A percentile compares a stretch with the other conserved stretches of the same genome.
Conservation (phyloP, 371 early-diverging fungal species). For the Hamiltosporidium magnivora region DNA sequence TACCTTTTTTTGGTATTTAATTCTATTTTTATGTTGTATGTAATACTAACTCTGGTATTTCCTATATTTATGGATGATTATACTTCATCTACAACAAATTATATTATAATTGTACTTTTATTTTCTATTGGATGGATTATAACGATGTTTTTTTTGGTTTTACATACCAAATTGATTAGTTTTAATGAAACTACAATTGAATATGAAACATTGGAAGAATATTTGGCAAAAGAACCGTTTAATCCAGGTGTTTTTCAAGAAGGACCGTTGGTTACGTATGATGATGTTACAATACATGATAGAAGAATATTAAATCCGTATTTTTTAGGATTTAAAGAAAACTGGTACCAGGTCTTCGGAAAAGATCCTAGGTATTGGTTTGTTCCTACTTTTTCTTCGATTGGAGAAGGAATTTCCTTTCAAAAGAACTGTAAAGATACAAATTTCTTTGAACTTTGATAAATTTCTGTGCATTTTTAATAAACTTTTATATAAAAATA, state of each 20-base stretch:
- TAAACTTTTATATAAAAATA: too few species aligned
- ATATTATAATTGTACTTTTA: conserved; percentile 62
- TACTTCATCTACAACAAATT: conserved; percentile 20
- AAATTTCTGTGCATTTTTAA: too few species aligned
- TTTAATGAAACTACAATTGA: conserved; percentile 89
- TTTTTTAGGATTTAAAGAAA: conserved; percentile 67
- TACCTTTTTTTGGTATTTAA: conserved; percentile 49
- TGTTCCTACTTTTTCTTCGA: conserved; percentile 41
- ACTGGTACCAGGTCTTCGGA: conserved; percentile 67
- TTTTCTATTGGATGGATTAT: conserved; percentile 61
- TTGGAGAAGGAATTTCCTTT: conserved; percentile 51
- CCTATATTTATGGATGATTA: conserved; percentile 26
- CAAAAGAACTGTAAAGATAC: conserved; percentile 26
- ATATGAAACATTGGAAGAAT: conserved; percentile 42
- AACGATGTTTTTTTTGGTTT: conserved; percentile 65
- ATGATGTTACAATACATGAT: conserved; percentile 59
- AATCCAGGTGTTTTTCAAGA: conserved; percentile 59
- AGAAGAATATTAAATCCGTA: conserved; percentile 68
- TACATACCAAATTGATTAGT: conserved; percentile 68
- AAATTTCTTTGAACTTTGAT: not conserved
- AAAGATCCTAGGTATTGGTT: conserved; percentile 42
- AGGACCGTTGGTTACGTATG: conserved; percentile 61
- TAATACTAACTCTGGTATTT: not conserved
- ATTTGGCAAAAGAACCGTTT: conserved; percentile 26
- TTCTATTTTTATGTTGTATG: conserved; percentile 4